Conservation (phyloP, 768 basidiomycete genomes). For the Trametes maxima region DNA sequence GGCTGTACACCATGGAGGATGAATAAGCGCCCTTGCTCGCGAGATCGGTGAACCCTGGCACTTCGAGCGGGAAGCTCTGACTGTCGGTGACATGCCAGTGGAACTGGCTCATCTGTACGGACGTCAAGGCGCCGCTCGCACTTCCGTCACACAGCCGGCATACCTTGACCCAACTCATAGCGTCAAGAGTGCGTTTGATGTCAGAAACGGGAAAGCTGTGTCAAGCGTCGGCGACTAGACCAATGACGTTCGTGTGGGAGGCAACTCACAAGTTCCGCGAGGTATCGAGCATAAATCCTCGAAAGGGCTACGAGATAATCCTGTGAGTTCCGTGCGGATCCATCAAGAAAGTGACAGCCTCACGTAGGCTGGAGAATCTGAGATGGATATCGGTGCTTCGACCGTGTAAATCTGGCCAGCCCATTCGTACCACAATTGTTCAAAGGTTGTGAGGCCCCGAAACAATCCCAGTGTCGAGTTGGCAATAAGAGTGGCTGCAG, state of each 20-base stretch:
- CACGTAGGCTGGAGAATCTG: slow-evolving; percentile 67
- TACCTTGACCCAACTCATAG: slow-evolving; percentile 69
- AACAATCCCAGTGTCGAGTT: slow-evolving; percentile 67
- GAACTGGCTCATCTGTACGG: slow-evolving; percentile 44
- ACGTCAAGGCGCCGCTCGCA: background rate
- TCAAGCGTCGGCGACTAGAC: background rate
- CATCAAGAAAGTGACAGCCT: slow-evolving; percentile 28
- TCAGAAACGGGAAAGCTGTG: slow-evolving; percentile 56
- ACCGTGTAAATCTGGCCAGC: slow-evolving; percentile 46
- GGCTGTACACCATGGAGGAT: slow-evolving; percentile 35
- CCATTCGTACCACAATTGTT: slow-evolving; percentile 60
- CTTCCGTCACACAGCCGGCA: too few species aligned
- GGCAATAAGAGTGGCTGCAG: slow-evolving; percentile 52
- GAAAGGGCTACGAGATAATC: slow-evolving; percentile 50
- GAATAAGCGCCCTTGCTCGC: slow-evolving; percentile 47
- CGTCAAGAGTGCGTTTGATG: slow-evolving; percentile 69
- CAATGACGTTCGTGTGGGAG: background rate
- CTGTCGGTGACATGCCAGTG: slow-evolving; percentile 51
- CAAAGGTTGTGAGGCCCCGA: slow-evolving; percentile 74
- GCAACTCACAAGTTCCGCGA: slow-evolving; percentile 55
- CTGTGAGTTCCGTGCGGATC: background rate
- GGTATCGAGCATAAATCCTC: slow-evolving; percentile 81
- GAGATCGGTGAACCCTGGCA: slow-evolving; percentile 40
- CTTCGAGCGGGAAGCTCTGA: slow-evolving; percentile 49
- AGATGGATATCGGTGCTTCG: slow-evolving; percentile 57